Conservation (phyloP, 2,329 filamentous ascomycete genomes). For the Paecilomyces formosus region DNA sequence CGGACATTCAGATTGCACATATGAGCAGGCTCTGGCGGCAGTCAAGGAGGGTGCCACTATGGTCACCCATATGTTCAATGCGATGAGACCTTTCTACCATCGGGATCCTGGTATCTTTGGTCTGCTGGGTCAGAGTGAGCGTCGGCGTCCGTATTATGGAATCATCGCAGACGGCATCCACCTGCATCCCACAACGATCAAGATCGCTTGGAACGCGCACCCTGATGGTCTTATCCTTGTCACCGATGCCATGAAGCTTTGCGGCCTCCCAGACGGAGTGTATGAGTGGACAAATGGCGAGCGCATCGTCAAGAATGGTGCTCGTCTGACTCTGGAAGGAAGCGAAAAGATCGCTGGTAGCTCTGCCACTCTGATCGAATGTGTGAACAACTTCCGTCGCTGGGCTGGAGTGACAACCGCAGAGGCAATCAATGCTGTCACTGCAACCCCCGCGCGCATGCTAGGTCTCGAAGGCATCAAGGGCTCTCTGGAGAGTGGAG, state of each 20-base stretch:
- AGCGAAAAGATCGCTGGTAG: slow-evolving; percentile 73
- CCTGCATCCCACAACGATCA: slow-evolving; percentile 78
- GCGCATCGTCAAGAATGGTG: slow-evolving; percentile 53
- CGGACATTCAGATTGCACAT: slow-evolving; percentile 81
- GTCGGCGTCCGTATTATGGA: slow-evolving; percentile 64
- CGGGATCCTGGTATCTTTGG: slow-evolving; percentile 88
- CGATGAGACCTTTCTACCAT: slow-evolving; percentile 84
- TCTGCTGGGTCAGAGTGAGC: slow-evolving; percentile 62
- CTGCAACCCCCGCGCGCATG: slow-evolving; percentile 32
- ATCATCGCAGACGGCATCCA: slow-evolving; percentile 89
- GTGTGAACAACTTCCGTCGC: slow-evolving; percentile 37
- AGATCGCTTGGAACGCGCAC: slow-evolving; percentile 81
- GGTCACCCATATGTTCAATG: slow-evolving; percentile 92
- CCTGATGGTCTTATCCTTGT: slow-evolving; percentile 80
- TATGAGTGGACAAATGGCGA: slow-evolving; percentile 80
- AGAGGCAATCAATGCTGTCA: slow-evolving; percentile 32
- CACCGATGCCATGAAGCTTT: slow-evolving; percentile 85
- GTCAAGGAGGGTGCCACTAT: slow-evolving; percentile 71
- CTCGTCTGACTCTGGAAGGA: slow-evolving; percentile 66
- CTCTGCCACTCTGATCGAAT: slow-evolving; percentile 36
- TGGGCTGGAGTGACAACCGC: slow-evolving; percentile 34
- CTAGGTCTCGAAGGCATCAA: slow-evolving; percentile 32
- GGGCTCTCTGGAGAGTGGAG: slow-evolving; percentile 30
- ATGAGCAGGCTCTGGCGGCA: slow-evolving; percentile 68
- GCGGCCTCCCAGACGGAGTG: slow-evolving; percentile 72